Base-by-base conservation (phyloP, 2,329 filamentous ascomycete genomes). In the Lachnellula suecica region DNA sequence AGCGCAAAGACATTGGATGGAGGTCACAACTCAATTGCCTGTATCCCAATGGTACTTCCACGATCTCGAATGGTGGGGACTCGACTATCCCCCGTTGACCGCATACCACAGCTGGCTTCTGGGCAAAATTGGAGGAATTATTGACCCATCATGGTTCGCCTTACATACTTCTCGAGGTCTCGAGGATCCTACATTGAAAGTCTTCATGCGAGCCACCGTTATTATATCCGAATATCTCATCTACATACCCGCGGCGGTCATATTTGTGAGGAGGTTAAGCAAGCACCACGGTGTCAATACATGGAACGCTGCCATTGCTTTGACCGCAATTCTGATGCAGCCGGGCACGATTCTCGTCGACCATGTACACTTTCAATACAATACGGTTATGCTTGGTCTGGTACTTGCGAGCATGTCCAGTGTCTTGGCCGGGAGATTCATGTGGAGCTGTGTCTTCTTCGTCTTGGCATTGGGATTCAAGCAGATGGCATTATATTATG, bases 1-100 rank as follows among this genome's bases (percentile, higher is more conserved):
- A 75, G 94, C 95, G 3, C 94, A 99, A 71, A 79, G 94, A 63
- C 94, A 99, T 71, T 99, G 94, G 94, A 96, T 99, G 92, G 94
- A 99, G 68, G 78, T 99, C 59, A 97, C 94, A 2, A 89, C 84
- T 8, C 84, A 96, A 54, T 77, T 99, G 2, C 94, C 94, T 13
- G 79, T 95, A 34, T 94, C 91, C 10, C 88, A 94, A 70, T 99
- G 95, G 94, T 99, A 99, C 71, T 96, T 96, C 67, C 91, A 99
- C 70, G 92, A 99, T 68, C 77, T 97, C 41, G 80, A 93, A 66
- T 99, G 93, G 87, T 99, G 94, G 94, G 95, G 95, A 1, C 79
- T 99, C 60, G 94, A 99, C 73, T 99, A 99, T 70, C 94, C 94
- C 51, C 94, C 94, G 47, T 81, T 99, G 72, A 99, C 94, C 48